These are phyloP conservation scores for Globisporangium alternatum DNA, from an alignment of 352 stramenopile genomes.

Conservation along the genomic window DNA sequence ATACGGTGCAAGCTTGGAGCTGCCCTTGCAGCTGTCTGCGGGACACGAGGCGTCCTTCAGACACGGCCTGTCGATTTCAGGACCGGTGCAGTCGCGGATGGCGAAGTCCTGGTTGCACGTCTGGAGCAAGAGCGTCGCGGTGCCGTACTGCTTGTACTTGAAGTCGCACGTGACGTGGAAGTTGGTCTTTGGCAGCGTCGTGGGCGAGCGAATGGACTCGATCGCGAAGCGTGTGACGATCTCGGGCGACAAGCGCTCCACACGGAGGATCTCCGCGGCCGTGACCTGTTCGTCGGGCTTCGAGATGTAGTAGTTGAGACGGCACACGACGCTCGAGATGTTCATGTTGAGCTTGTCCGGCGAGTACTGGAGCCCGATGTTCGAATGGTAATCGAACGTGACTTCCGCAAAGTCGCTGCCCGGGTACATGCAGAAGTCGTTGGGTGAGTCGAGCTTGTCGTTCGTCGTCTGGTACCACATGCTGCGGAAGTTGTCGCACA, in stretches of 20 bases:
- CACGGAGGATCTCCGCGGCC: constrained; percentile 3
- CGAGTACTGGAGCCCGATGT: constrained; percentile 38
- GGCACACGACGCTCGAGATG: constrained; percentile 43
- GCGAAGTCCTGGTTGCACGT: constrained; percentile 48
- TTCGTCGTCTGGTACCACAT: constrained; percentile 67
- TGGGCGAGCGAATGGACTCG: constrained; percentile 32
- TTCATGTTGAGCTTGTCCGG: constrained; percentile 32
- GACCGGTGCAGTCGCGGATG: constrained; percentile 56
- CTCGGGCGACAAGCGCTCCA: constrained; percentile 27
- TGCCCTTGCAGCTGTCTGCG: constrained; percentile 27
- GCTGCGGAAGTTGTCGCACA: constrained; percentile 50
- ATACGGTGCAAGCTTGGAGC: constrained; percentile 29
- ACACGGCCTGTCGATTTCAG: constrained; percentile 37
- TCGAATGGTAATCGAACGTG: constrained; percentile 62
- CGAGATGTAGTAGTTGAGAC: constrained; percentile 20
- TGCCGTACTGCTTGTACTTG: constrained; percentile 36
- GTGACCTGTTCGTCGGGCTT: constrained; percentile 7
- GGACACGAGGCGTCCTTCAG: constrained; percentile 27
- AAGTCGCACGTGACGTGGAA: constrained; percentile 59
- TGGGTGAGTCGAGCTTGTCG: constrained; percentile 25
- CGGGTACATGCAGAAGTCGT: constrained; percentile 38
- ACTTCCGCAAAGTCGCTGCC: constrained; percentile 59
- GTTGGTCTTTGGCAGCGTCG: constrained; percentile 32
- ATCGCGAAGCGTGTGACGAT: constrained; percentile 54
- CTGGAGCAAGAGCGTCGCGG: constrained; percentile 15